A percentile compares a stretch with the other conserved stretches of the same genome.
Evolutionary conservation across 331 rosid genomes (phyloP).

Genomic region (Malus hybrid): DNA sequence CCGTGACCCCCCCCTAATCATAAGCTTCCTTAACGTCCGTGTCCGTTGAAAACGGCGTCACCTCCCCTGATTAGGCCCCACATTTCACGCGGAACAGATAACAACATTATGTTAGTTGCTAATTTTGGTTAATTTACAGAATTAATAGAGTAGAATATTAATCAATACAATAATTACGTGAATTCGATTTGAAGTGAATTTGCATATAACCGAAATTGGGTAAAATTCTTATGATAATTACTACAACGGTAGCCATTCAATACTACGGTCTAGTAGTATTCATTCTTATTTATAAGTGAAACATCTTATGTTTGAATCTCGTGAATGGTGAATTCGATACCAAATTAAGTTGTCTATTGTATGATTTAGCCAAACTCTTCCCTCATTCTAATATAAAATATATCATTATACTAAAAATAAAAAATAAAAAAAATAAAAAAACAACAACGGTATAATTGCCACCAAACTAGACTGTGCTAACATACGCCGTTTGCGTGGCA

Average conservation of each 20-base stretch:
- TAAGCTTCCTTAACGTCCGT: constrained; percentile 15
- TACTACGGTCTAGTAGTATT: accelerated
- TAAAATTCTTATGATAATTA: too few species aligned
- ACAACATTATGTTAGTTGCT: not conserved
- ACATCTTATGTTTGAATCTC: accelerated
- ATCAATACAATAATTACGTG: too few species aligned
- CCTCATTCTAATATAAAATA: accelerated
- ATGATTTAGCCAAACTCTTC: accelerated
- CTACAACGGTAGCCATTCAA: too few species aligned
- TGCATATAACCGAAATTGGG: too few species aligned
- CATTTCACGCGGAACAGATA: constrained; percentile 19
- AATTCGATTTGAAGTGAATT: too few species aligned
- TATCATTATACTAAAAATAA: too few species aligned
- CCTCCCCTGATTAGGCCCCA: constrained; percentile 9
- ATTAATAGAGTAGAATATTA: not conserved
- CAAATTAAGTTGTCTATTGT: too few species aligned
- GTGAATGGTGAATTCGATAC: accelerated
- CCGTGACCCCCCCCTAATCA: not conserved
- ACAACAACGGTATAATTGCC: too few species aligned
- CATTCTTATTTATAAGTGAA: too few species aligned
- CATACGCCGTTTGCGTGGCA: not conserved
- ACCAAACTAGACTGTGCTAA: not conserved
- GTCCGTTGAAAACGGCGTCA: constrained; percentile 26
- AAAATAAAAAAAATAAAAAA: too few species aligned
- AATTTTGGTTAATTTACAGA: not conserved